Percentiles rank a stretch among this genome's conserved stretches.
Conservation (phyloP, 306 rosid species). For the Corylus avellana region DNA sequence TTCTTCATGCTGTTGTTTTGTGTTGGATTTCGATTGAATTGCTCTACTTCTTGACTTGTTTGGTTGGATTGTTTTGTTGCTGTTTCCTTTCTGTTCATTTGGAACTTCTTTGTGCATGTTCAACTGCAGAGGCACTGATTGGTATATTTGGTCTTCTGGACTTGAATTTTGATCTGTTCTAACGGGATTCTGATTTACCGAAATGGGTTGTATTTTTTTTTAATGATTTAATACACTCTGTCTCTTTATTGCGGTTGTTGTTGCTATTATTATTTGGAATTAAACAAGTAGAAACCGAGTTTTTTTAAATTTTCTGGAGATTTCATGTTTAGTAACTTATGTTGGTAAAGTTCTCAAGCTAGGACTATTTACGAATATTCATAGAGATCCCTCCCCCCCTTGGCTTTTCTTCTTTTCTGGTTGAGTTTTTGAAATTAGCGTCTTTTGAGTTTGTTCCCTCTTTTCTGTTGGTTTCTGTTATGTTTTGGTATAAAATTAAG, state of each 20-base stretch:
- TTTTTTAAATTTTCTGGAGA: not conserved
- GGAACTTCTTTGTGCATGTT: constrained; percentile 20
- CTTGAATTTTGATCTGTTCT: not conserved
- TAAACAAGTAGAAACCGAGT: not conserved
- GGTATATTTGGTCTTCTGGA: not conserved
- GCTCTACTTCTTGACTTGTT: not conserved
- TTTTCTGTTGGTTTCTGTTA: not conserved
- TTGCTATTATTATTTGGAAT: not conserved
- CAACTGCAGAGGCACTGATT: not conserved
- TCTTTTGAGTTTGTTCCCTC: not conserved
- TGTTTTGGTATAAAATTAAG: not conserved
- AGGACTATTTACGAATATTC: not conserved
- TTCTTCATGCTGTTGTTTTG: constrained; percentile 11
- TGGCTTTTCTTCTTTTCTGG: constrained; percentile 7
- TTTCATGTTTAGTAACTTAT: not conserved
- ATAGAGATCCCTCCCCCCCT: not conserved
- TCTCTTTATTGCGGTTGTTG: too few species aligned
- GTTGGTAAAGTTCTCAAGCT: not conserved
- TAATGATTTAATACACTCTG: too few species aligned
- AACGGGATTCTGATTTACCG: not conserved
- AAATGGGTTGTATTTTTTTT: not conserved
- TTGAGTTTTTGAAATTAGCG: constrained; percentile 1
- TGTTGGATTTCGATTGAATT: constrained; percentile 20
- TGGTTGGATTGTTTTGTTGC: constrained; percentile 6
- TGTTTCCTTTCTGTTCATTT: constrained; percentile 18